Evolutionary conservation across 2,329 filamentous ascomycete species (phyloP).

Genomic region (Cytospora schulzeri): DNA sequence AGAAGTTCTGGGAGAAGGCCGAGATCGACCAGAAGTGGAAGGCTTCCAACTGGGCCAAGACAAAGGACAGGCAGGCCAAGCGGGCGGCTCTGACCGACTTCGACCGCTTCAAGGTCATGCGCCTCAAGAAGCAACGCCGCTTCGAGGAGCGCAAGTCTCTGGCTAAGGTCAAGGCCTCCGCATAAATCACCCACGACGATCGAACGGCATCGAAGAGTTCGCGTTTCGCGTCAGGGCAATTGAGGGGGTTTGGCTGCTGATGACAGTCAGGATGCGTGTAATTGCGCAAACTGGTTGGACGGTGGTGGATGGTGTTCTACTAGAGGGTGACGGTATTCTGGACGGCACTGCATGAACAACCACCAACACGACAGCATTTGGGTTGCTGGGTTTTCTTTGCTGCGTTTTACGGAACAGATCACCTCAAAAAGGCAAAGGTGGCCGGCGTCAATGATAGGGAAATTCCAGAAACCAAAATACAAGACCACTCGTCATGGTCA

Average conservation of each 20-base stretch:
- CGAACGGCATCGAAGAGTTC: constrained; percentile 19
- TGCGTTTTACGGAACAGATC: constrained; percentile 60
- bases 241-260: constrained; percentile 17
- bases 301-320: constrained; percentile 30
- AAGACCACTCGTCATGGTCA: constrained; percentile 30
- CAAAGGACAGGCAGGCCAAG: constrained; percentile 80
- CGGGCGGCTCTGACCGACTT: constrained; percentile 95
- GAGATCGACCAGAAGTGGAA: constrained; percentile 94
- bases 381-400: constrained; percentile 61
- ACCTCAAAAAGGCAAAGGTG: constrained; percentile 48
- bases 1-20: constrained; percentile 87
- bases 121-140: constrained; percentile 98
- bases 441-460: constrained; percentile 68
- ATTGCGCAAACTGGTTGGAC: constrained; percentile 20
- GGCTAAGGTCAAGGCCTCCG: constrained; percentile 85
- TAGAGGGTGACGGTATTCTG: constrained; percentile 40
- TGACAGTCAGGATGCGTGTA: constrained; percentile 18
- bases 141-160: constrained; percentile 97
- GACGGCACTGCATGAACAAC: constrained; percentile 49
- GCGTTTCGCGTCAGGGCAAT: constrained; percentile 29
- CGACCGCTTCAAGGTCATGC: constrained; percentile 99
- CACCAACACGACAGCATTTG: constrained; percentile 42
- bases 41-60: constrained; percentile 92
- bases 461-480: constrained; percentile 57
- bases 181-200: constrained; percentile 54